Conservation (phyloP, 306 rosid genomes). For the Castanea mollissima region DNA sequence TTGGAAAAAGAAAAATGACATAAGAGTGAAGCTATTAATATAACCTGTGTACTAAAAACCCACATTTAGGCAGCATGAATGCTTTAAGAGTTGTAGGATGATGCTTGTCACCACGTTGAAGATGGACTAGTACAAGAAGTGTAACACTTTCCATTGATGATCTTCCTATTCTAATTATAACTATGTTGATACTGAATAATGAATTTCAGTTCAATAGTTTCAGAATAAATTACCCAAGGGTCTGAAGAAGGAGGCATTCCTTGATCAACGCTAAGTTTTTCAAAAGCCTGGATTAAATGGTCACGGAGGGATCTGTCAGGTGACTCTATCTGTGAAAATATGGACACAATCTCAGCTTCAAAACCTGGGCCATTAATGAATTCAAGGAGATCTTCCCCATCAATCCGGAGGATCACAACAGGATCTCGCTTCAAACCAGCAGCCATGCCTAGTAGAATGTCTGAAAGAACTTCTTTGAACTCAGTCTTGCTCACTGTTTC, state of each 20-base stretch:
- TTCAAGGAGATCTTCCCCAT: conserved; percentile 91
- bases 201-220: background rate
- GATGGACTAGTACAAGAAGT: background rate
- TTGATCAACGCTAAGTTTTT: conserved; percentile 76
- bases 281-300: conserved; percentile 61
- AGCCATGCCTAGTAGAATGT: conserved; percentile 96
- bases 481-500: conserved; percentile 85
- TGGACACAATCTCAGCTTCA: conserved; percentile 64
- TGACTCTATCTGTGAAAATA: conserved; percentile 46
- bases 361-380: conserved; percentile 60
- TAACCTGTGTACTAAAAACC: background rate
- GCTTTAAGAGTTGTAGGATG: background rate
- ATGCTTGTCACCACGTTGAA: background rate
- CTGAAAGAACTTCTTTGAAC: conserved; percentile 89
- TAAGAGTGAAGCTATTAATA: background rate
- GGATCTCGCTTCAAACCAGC: conserved; percentile 95
- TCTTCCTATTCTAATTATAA: background rate
- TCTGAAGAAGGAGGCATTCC: conserved; percentile 94
- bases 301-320: conserved; percentile 47
- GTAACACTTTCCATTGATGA: background rate
- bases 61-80: background rate
- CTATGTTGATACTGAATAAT: background rate
- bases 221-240: conserved; percentile 65
- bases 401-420: conserved; percentile 87
- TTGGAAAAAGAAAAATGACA: background rate